Conservation (phyloP, 2,329 filamentous ascomycete species). For the Curvularia sp. region DNA sequence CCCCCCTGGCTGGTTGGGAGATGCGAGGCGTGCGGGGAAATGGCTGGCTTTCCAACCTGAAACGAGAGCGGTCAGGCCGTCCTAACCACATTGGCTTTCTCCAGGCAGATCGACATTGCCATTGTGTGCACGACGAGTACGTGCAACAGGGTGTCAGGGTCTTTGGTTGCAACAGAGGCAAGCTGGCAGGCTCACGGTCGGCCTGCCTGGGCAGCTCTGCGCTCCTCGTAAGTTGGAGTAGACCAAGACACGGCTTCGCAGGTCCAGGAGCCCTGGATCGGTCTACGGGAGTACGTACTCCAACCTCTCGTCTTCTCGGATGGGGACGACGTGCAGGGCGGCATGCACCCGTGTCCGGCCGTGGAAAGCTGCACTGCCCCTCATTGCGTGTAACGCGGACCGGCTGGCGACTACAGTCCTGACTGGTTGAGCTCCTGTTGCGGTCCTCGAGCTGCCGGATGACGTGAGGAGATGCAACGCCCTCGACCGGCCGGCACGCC, state of each 20-base stretch:
- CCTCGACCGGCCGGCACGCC: conserved; percentile 24
- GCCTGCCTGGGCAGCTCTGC: background rate
- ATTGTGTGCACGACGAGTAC: background rate
- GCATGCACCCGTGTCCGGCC: conserved; percentile 26
- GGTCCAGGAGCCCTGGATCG: background rate
- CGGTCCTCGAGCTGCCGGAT: conserved; percentile 29
- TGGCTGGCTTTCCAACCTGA: conserved; percentile 16
- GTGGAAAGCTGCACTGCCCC: conserved; percentile 25
- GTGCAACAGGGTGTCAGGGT: background rate
- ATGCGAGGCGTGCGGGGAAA: conserved; percentile 20
- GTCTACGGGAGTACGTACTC: conserved; percentile 12
- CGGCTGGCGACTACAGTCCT: conserved; percentile 22
- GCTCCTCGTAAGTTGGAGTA: background rate
- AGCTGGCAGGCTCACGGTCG: background rate
- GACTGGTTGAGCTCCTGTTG: conserved; percentile 21
- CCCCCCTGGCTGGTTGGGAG: conserved; percentile 10
- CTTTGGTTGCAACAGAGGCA: background rate
- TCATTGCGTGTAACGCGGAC: conserved; percentile 24
- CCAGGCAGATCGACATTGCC: conserved; percentile 7
- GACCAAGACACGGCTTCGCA: background rate
- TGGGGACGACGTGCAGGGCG: conserved; percentile 16
- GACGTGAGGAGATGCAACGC: conserved; percentile 31
- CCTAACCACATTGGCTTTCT: conserved; percentile 13
- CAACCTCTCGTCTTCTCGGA: conserved; percentile 5
- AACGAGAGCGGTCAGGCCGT: conserved; percentile 16